A percentile compares a stretch with the other conserved stretches of the same genome.
These are phyloP conservation scores for Pulicaria dysenterica DNA, from an alignment of 129 eudicot species.

Conservation along the genomic window DNA sequence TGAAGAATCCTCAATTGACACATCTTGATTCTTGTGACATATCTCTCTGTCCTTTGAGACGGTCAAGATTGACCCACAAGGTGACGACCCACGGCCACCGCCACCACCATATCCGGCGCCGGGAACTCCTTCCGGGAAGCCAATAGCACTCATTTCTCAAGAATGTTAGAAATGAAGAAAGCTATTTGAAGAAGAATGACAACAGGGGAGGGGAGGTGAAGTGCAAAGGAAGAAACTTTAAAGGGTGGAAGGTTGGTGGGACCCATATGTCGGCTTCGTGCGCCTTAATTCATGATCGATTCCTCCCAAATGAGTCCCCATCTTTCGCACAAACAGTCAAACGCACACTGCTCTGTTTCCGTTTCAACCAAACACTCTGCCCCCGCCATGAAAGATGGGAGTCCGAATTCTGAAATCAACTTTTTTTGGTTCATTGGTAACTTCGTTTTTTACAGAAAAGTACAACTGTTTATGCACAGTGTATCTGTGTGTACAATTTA, in stretches of 20 bases:
- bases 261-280: conserved; percentile 73
- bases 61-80: conserved; percentile 46
- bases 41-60: conserved; percentile 31
- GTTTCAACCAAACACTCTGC: conserved; percentile 32
- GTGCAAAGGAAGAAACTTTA: conserved; percentile 31
- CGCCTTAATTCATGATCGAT: conserved; percentile 60
- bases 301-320: conserved; percentile 38
- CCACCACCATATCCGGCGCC: conserved; percentile 30
- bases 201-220: conserved; percentile 27
- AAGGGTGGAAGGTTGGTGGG: conserved; percentile 33
- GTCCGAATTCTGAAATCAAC: conserved; percentile 1
- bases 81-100: conserved; percentile 28
- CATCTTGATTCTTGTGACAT: background rate
- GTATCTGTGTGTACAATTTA: no score
- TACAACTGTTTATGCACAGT: conserved; percentile 9
- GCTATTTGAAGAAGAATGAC: conserved; percentile 35
- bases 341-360: conserved; percentile 10
- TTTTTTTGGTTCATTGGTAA: background rate
- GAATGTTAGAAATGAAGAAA: conserved; percentile 9
- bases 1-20: conserved; percentile 59
- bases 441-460: conserved; percentile 3
- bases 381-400: conserved; percentile 31
- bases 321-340: conserved; percentile 32
- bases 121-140: conserved; percentile 17
- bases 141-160: conserved; percentile 35